A percentile compares a stretch with the other conserved stretches of the same genome.
These are phyloP conservation scores for Uronychia binucleata DNA, from an alignment of 73 alveolate genomes.

Conservation along the genomic window DNA sequence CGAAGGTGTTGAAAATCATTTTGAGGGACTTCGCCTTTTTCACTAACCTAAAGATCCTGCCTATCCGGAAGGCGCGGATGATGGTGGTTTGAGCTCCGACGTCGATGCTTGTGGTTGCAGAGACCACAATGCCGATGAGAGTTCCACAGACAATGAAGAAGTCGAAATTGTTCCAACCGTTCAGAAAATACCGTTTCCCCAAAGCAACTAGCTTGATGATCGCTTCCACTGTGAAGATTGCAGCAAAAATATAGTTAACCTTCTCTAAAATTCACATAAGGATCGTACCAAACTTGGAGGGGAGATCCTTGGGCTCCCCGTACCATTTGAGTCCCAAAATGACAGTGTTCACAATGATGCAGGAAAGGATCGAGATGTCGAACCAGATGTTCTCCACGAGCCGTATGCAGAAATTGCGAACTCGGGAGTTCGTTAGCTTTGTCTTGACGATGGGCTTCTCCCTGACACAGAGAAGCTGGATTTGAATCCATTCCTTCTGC, in stretches of 20 bases:
- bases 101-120: background rate
- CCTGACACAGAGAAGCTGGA: slow-evolving; percentile 5
- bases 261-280: slow-evolving; percentile 51
- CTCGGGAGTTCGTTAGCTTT: background rate
- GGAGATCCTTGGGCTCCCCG: slow-evolving; percentile 53
- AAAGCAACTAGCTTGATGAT: slow-evolving; percentile 16
- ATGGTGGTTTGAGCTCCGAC: background rate
- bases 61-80: slow-evolving; percentile 42
- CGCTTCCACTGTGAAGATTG: slow-evolving; percentile 75
- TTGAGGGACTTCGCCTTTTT: slow-evolving; percentile 21
- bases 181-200: background rate
- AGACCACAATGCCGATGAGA: background rate
- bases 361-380: slow-evolving; percentile 35
- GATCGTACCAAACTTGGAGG: no score
- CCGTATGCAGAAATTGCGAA: background rate
- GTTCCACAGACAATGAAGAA: slow-evolving; percentile 5
- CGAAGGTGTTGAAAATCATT: slow-evolving; percentile 25
- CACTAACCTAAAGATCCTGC: slow-evolving; percentile 36
- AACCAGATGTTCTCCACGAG: slow-evolving; percentile 6
- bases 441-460: background rate
- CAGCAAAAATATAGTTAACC: slow-evolving; percentile 74
- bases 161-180: slow-evolving; percentile 13
- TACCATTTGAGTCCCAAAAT: slow-evolving; percentile 83
- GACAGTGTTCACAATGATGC: slow-evolving; percentile 78
- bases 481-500: slow-evolving; percentile 34